Base-by-base conservation (phyloP, 352 stramenopile genomes). In the Pythium phragmiticola region DNA sequence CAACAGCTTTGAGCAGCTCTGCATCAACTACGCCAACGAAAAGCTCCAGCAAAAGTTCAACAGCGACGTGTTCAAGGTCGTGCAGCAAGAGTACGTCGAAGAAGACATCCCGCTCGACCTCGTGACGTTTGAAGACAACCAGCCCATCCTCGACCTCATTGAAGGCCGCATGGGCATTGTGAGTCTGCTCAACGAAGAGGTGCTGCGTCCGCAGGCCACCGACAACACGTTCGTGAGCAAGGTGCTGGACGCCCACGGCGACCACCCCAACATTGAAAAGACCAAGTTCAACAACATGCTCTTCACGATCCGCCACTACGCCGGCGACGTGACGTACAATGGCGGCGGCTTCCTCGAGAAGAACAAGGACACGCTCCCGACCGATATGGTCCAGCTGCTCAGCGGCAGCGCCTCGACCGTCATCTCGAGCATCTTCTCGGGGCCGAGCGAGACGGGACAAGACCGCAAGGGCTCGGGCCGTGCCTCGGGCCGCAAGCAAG, bases 291-390 rank as follows among this genome's bases (percentile, higher is more conserved):
- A 94, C 70, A 83, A 79, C 57, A 77, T 91, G 75, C 69, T 80
- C 45, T 95, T 95, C 65, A 69, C 23, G 80, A 95, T 97, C 60
- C 88, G 87, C 54, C 88, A 97, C 54, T 95, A 96, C 45, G 90
- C 89, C 17, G 97, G 96, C 33, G 93, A 98, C 63, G 96, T 99
- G 19, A 91, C 96, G 42, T 99, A 99, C 77, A 97, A 97, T 63
- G 96, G 91, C 0, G 97, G 87, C 60, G 94, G 94, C 33, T 99
- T 99, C 71, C 97, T 99, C 34, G 97, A 99, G 67, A 99, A 99
- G 77, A 99, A 99, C 85, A 98, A 98, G 59, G 97, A 99, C 69
- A 98, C 91, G 52, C 65, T 99, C 63, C 83, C 75, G 14, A 91
- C 94, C 54, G 84, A 93, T 56, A 89, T 93, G 82, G 76, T 88